phyloP scores from a whole-genome alignment of 495 filamentous ascomycete species.

The Daldinia bambusicola region DNA sequence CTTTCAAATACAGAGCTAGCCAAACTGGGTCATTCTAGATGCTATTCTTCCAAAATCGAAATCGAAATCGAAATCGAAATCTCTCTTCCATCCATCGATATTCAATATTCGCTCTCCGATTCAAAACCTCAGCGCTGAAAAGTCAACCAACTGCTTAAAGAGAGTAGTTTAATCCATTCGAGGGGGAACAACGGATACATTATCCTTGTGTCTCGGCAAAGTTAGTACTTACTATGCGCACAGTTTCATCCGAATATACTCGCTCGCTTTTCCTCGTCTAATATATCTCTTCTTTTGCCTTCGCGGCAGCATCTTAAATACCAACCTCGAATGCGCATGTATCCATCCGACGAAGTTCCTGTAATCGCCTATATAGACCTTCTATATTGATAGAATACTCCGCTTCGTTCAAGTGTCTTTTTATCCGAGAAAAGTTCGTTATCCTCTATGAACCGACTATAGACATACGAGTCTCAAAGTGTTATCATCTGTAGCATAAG shows the following conservation, averaged over 20 bases:
- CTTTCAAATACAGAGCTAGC: conserved; percentile 17
- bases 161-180: not conserved
- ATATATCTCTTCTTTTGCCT: conserved; percentile 15
- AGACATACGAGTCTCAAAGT: too few relatives aligned
- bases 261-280: conserved; percentile 15
- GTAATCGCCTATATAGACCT: not conserved
- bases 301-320: not conserved
- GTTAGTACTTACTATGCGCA: conserved; percentile 2
- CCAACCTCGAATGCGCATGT: conserved; percentile 13
- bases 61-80: not conserved
- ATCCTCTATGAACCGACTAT: conserved; percentile 16
- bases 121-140: not conserved
- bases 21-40: conserved; percentile 11
- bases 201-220: conserved; percentile 9
- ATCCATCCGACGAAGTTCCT: conserved; percentile 4
- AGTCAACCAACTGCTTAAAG: conserved; percentile 8
- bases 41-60: conserved; percentile 1
- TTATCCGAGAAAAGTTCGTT: conserved; percentile 7
- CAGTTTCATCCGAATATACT: conserved; percentile 18
- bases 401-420: conserved; percentile 1
- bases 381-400: conserved; percentile 3
- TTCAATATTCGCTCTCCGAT: not conserved
- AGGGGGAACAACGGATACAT: not conserved
- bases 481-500: conserved; percentile 6
- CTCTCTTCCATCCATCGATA: conserved; percentile 1